A percentile compares a stretch with the other conserved stretches of the same genome.
Conservation (phyloP, 805 yeast genomes). For the Candida koratica region DNA sequence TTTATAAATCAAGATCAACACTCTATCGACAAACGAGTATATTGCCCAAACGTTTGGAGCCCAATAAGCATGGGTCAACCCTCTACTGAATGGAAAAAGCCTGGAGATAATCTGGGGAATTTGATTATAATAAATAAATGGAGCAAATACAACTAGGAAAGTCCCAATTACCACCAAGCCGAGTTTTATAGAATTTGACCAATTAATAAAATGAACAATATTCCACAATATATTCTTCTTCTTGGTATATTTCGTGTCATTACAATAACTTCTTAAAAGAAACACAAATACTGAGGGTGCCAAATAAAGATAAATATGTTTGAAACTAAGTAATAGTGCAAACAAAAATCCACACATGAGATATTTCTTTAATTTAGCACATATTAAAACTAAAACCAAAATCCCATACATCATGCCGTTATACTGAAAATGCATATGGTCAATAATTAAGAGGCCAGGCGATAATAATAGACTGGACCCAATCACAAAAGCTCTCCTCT, state of each 20-base stretch:
- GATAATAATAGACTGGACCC: slow-evolving; percentile 80
- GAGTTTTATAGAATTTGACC: slow-evolving; percentile 58
- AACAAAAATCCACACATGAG: slow-evolving; percentile 66
- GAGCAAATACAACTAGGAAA: slow-evolving; percentile 69
- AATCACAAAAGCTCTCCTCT: slow-evolving; percentile 60
- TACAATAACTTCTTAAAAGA: slow-evolving; percentile 68
- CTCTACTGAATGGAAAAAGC: slow-evolving; percentile 90
- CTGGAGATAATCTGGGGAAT: slow-evolving; percentile 63
- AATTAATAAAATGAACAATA: slow-evolving; percentile 40
- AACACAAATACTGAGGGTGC: slow-evolving; percentile 92
- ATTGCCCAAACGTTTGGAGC: slow-evolving; percentile 98
- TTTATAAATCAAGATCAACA: slow-evolving; percentile 48
- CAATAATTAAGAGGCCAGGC: slow-evolving; percentile 87
- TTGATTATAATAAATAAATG: slow-evolving; percentile 62
- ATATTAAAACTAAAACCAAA: slow-evolving; percentile 65
- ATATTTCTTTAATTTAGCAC: slow-evolving; percentile 57
- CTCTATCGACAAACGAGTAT: slow-evolving; percentile 77
- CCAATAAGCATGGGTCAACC: slow-evolving; percentile 97
- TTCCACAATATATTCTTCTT: slow-evolving; percentile 20
- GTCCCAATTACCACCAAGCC: slow-evolving; percentile 60
- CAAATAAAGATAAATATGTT: slow-evolving; percentile 86
- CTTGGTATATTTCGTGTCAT: slow-evolving; percentile 38
- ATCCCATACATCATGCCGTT: slow-evolving; percentile 92
- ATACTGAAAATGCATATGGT: slow-evolving; percentile 95
- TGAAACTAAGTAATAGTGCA: slow-evolving; percentile 79